phyloP scores from a whole-genome alignment of 495 filamentous ascomycete genomes.

The Neurospora sp. region DNA sequence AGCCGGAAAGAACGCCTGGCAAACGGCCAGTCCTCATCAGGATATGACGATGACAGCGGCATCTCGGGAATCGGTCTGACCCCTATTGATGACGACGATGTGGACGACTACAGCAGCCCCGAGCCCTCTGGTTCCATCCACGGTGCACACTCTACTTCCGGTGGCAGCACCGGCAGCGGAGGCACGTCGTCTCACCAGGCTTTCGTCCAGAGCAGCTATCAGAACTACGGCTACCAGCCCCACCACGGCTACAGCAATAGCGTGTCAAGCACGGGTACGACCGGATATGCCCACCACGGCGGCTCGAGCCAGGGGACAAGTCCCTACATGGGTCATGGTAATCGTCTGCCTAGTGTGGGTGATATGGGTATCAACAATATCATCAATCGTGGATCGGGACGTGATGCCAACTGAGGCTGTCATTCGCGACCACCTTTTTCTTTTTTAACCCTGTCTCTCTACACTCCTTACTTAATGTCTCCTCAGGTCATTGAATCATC shows the following conservation, averaged over 20 bases:
- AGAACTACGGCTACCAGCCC: slow-evolving; percentile 12
- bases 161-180: slow-evolving; percentile 20
- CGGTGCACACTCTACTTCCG: slow-evolving; percentile 24
- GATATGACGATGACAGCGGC: slow-evolving; percentile 41
- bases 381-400: slow-evolving; percentile 34
- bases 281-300: slow-evolving; percentile 8
- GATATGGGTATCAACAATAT: slow-evolving; percentile 49
- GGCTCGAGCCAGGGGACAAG: slow-evolving; percentile 26
- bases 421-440: not conserved
- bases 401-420: slow-evolving; percentile 2
- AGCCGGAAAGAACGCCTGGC: slow-evolving; percentile 42
- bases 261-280: slow-evolving; percentile 27
- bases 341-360: slow-evolving; percentile 38
- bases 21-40: slow-evolving; percentile 26
- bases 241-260: slow-evolving; percentile 35
- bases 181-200: slow-evolving; percentile 20
- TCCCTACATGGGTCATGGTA: slow-evolving; percentile 36
- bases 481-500: slow-evolving; percentile 1
- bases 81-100: slow-evolving; percentile 37
- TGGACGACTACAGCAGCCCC: slow-evolving; percentile 38
- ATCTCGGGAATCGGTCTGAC: slow-evolving; percentile 40
- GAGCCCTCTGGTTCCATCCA: slow-evolving; percentile 17
- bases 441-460: not conserved
- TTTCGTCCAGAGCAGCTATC: slow-evolving; percentile 11
- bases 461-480: slow-evolving; percentile 1